A percentile compares a stretch with the other conserved stretches of the same genome.
phyloP scores from a whole-genome alignment of 73 alveolate species.

The Urostyla sp. region DNA sequence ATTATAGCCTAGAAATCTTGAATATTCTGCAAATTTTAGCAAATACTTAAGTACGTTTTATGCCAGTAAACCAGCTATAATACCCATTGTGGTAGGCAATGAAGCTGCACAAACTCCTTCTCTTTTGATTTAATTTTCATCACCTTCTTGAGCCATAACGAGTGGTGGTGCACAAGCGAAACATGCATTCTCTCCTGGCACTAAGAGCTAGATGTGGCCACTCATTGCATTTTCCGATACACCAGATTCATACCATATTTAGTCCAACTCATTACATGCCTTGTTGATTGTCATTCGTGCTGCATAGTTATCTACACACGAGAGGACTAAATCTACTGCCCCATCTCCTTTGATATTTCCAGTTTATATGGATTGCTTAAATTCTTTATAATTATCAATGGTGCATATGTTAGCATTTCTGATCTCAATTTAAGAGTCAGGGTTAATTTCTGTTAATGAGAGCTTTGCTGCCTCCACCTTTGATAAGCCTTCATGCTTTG shows the following conservation, averaged over 20 bases:
- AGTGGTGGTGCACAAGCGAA: conserved; percentile 99
- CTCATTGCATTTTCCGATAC: conserved; percentile 98
- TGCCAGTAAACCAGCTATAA: conserved; percentile 95
- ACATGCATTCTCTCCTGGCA: conserved; percentile 98
- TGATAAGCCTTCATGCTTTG: conserved; percentile 85
- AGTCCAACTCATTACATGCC: conserved; percentile 90
- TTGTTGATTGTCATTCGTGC: conserved; percentile 98
- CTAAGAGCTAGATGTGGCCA: conserved; percentile 94
- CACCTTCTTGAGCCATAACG: conserved; percentile 95
- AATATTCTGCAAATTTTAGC: conserved; percentile 90
- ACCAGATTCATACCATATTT: conserved; percentile 97
- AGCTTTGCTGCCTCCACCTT: conserved; percentile 98
- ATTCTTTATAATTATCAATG: conserved; percentile 75
- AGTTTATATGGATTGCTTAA: conserved; percentile 77
- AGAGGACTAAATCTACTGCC: conserved; percentile 86
- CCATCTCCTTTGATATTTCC: conserved; percentile 86
- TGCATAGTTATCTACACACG: conserved; percentile 99
- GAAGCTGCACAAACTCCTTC: conserved; percentile 99
- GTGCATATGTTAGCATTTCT: conserved; percentile 90
- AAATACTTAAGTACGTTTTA: conserved; percentile 90
- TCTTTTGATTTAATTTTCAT: conserved; percentile 94
- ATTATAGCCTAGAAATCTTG: conserved; percentile 89
- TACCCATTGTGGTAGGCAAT: conserved; percentile 99
- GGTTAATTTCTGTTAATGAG: conserved; percentile 94
- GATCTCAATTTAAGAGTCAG: conserved; percentile 94